phyloP scores from a whole-genome alignment of 768 basidiomycete species.

The Tremella yokohamensis region DNA sequence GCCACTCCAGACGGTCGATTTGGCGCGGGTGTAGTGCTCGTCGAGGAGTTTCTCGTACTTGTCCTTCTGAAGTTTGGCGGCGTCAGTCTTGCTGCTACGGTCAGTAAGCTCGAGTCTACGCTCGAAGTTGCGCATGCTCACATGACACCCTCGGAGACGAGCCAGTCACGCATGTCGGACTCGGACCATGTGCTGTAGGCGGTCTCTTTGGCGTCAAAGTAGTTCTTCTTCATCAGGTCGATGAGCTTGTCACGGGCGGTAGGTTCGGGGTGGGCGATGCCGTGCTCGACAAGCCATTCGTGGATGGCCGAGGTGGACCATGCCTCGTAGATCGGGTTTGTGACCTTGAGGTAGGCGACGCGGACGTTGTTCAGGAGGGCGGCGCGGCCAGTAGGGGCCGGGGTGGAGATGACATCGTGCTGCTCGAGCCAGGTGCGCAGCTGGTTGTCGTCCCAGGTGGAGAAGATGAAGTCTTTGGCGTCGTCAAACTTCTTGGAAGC shows the following conservation, averaged over 20 bases:
- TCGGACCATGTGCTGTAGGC: slow-evolving; percentile 48
- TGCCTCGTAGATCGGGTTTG: slow-evolving; percentile 69
- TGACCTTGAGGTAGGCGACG: slow-evolving; percentile 61
- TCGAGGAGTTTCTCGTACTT: slow-evolving; percentile 70
- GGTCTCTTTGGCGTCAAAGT: slow-evolving; percentile 59
- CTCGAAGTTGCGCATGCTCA: slow-evolving; percentile 19
- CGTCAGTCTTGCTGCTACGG: slow-evolving; percentile 36
- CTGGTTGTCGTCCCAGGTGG: slow-evolving; percentile 78
- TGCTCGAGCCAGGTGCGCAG: slow-evolving; percentile 69
- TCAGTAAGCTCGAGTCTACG: slow-evolving; percentile 1
- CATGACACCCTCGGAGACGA: slow-evolving; percentile 50
- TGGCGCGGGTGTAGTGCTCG: slow-evolving; percentile 53
- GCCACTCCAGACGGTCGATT: slow-evolving; percentile 49
- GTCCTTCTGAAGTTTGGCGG: slow-evolving; percentile 57
- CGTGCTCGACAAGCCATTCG: slow-evolving; percentile 77
- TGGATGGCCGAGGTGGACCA: slow-evolving; percentile 85
- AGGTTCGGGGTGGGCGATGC: slow-evolving; percentile 66
- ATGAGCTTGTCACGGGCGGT: slow-evolving; percentile 59
- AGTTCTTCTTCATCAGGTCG: slow-evolving; percentile 70
- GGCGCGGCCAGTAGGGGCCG: slow-evolving; percentile 60
- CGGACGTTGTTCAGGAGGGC: slow-evolving; percentile 69
- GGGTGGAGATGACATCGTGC: slow-evolving; percentile 68
- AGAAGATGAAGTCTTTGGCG: slow-evolving; percentile 80
- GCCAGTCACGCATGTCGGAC: slow-evolving; percentile 47
- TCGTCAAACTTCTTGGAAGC: slow-evolving; percentile 58